Base-by-base conservation (phyloP, 1,284 basidiomycete genomes). In the Phaffia rhodozyma region DNA sequence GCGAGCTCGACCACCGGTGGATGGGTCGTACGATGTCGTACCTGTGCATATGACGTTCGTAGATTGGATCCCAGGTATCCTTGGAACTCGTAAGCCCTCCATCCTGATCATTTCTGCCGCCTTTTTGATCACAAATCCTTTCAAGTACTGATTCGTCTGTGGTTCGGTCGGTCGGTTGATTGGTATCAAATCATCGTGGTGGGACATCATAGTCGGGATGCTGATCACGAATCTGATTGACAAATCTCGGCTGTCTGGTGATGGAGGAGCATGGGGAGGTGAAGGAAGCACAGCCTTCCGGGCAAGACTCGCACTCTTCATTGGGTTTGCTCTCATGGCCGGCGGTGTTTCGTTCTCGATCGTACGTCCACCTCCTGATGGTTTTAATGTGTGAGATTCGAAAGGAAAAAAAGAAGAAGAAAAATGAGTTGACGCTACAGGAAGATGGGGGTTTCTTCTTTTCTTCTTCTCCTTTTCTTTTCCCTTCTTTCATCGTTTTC, bases 261-360 rank as follows among this genome's bases (percentile, higher is more conserved):
- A 74, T 7, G 85, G 86, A 4, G 77, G 77, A 58, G 69, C 72
- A 25, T 78, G 75, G 73, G 75, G 74, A 27, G 72, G 72, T 25
- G 89, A 91, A 69, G 79, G 86, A 0, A 79, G 84, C 5, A 87
- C 90, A 1, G 90, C 93, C 21, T 94, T 91, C 89, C 81, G 89
- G 66, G 92, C 93, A 3, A 79, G 92, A 47, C 77, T 94, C 67
- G 84, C 94, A 70, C 77, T 97, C 69, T 98, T 98, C 76, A 83
- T 97, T 67, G 94, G 94, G 0, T 97, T 98, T 72, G 92, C 94
- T 0, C 76, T 97, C 60, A 91, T 97, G 89, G 93, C 93, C 0
- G 93, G 93, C 30, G 94, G 93, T 0, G 76, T 97, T 60, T 93
- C 93, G 16, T 93, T 93, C 6, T 62, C 60, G 6, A 61, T 66